phyloP scores from a whole-genome alignment of 2,329 filamentous ascomycete species.

The Calonectria hongkongensis region DNA sequence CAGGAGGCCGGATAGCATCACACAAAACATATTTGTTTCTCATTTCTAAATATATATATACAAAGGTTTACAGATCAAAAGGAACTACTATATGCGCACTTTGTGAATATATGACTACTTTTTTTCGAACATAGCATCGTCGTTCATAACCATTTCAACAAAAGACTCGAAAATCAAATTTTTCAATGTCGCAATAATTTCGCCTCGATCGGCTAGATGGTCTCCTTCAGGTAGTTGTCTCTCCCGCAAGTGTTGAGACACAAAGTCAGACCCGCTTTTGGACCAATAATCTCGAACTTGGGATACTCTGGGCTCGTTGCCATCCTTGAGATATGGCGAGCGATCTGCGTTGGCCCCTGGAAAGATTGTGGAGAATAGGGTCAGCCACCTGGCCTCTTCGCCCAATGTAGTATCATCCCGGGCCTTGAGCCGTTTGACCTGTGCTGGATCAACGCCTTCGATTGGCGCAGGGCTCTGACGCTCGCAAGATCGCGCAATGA shows the following conservation, averaged over 20 bases:
- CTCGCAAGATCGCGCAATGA: not conserved
- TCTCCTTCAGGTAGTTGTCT: not conserved
- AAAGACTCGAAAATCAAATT: not conserved
- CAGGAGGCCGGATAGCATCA: too few species aligned
- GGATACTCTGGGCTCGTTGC: not conserved
- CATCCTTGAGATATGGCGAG: conserved; percentile 3
- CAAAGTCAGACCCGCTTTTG: not conserved
- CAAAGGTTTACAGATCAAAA: too few species aligned
- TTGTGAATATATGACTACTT: not conserved
- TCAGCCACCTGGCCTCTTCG: not conserved
- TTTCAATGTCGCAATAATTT: not conserved
- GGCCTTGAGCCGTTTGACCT: not conserved
- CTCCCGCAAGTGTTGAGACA: not conserved
- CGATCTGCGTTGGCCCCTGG: not conserved
- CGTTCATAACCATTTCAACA: not conserved
- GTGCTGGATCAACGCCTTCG: not conserved
- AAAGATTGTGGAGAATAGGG: not conserved
- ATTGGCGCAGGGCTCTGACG: too few species aligned
- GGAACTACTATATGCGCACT: too few species aligned
- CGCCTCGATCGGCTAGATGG: not conserved
- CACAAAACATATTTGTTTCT: too few species aligned
- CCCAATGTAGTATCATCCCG: not conserved
- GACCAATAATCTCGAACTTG: not conserved
- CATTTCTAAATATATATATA: too few species aligned
- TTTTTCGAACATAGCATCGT: not conserved